Base-by-base conservation (phyloP, 139 green algal species). In the Ettlia oleoabundans region DNA sequence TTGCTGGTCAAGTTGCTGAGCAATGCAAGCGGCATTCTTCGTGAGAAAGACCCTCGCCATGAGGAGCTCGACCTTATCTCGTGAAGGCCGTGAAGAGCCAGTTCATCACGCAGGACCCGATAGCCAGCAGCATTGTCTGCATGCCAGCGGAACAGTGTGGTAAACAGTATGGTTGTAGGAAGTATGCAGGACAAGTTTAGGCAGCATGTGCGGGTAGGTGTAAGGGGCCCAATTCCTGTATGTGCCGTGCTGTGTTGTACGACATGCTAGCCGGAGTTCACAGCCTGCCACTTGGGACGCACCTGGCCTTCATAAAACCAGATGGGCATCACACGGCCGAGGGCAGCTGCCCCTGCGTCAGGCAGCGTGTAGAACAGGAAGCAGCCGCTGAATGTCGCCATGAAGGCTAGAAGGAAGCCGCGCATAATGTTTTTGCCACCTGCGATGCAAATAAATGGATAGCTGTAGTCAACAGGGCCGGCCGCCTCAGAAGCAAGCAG, bases 271-370 rank as follows among this genome's bases (percentile, higher is more conserved):
- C n/a, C n/a, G n/a, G n/a, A n/a, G n/a, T n/a, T n/a, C n/a, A n/a
- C n/a, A n/a, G n/a, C n/a, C n/a, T n/a, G n/a, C n/a, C n/a, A n/a
- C n/a, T n/a, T n/a, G n/a, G n/a, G n/a, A n/a, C n/a, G n/a, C n/a
- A n/a, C n/a, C n/a, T 91, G 85, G 30, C 70, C 81, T 69, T 92
- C 85, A 75, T 93, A 93, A 47, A 93, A 93, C 86, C 82, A 91
- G 64, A 81, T 53, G 24, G 90, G 90, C 73, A 93, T 52, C 30
- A 85, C 41, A 58, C 68, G 64, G n/a, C 75, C 85, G 19, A 92
- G 42, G 8, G 68, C 37, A 9, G 64, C 58, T 9, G 75, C 83
- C 32, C 89, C 71, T 35, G 62, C 37, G 40, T 92, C 88, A 32
- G 90, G 90, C 15, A 88, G 26, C 1, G 89, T 91, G 83, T 83